Conservation (phyloP, 352 stramenopile genomes). For the Phytophthora nicotianae region DNA sequence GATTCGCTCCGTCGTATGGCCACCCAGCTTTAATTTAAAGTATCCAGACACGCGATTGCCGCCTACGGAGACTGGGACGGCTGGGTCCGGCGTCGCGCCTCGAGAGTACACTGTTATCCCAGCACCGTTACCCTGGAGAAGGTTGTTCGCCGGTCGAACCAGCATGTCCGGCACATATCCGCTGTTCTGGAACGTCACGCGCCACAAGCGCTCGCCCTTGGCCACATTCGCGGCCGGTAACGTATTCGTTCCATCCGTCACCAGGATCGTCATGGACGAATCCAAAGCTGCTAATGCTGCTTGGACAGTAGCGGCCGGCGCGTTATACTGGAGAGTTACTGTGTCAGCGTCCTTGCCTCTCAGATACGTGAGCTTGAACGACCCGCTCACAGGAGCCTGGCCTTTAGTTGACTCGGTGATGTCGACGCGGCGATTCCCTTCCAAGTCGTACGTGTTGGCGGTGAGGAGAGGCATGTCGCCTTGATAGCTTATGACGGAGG, state of each 20-base stretch:
- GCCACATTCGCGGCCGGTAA: slow-evolving; percentile 44
- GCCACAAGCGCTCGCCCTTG: slow-evolving; percentile 77
- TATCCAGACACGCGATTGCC: slow-evolving; percentile 90
- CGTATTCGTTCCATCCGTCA: slow-evolving; percentile 63
- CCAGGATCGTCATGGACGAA: slow-evolving; percentile 69
- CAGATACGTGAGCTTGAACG: slow-evolving; percentile 90
- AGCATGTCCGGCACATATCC: slow-evolving; percentile 91
- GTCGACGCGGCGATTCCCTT: slow-evolving; percentile 90
- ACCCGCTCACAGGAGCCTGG: slow-evolving; percentile 88
- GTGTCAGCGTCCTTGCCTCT: slow-evolving; percentile 81
- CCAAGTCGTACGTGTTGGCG: slow-evolving; percentile 84
- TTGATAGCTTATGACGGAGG: slow-evolving; percentile 66
- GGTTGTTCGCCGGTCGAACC: slow-evolving; percentile 74
- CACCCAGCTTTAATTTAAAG: slow-evolving; percentile 90
- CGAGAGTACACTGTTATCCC: slow-evolving; percentile 83
- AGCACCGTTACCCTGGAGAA: slow-evolving; percentile 89
- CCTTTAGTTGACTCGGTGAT: slow-evolving; percentile 78
- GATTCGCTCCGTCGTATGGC: slow-evolving; percentile 89
- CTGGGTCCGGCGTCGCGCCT: slow-evolving; percentile 35
- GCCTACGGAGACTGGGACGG: slow-evolving; percentile 52
- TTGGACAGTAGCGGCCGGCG: slow-evolving; percentile 55
- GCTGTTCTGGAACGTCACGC: slow-evolving; percentile 91
- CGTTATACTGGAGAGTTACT: slow-evolving; percentile 63
- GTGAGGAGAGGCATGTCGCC: slow-evolving; percentile 91
- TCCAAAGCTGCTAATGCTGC: slow-evolving; percentile 82